A percentile compares a stretch with the other conserved stretches of the same genome.
phyloP scores from a whole-genome alignment of 345 rosid species.

The Eutrema japonicum region DNA sequence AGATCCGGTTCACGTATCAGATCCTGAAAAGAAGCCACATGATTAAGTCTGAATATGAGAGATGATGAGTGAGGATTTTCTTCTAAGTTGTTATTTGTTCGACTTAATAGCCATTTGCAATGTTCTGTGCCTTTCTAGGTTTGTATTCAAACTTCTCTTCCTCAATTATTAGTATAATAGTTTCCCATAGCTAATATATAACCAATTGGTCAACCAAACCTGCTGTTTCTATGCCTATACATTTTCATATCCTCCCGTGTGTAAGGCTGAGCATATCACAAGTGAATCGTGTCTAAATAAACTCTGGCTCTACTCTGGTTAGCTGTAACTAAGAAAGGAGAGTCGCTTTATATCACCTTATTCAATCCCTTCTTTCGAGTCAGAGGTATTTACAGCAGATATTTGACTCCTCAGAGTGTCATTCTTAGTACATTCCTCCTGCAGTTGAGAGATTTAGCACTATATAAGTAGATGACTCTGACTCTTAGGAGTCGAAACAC shows the following conservation, averaged over 20 bases:
- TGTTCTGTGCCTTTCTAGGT: constrained; percentile 20
- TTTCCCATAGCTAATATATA: constrained; percentile 26
- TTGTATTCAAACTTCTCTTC: constrained; percentile 27
- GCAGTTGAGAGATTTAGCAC: constrained; percentile 11
- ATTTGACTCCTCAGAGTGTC: constrained; percentile 46
- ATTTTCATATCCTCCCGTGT: not conserved
- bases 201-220: constrained; percentile 25
- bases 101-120: constrained; percentile 9
- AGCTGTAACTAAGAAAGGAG: constrained; percentile 15
- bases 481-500: constrained; percentile 8
- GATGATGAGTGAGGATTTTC: constrained; percentile 4
- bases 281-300: constrained; percentile 24
- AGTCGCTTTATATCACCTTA: constrained; percentile 27
- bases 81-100: constrained; percentile 22
- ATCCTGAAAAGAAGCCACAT: constrained; percentile 55
- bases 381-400: constrained; percentile 17
- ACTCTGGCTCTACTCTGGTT: constrained; percentile 15
- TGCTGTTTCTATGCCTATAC: constrained; percentile 12
- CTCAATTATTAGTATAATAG: constrained; percentile 24
- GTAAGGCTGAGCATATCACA: not conserved
- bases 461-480: constrained; percentile 7
- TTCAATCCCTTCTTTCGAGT: constrained; percentile 22
- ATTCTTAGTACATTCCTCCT: constrained; percentile 65
- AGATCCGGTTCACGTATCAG: constrained; percentile 51
- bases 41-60: constrained; percentile 43